These are phyloP conservation scores for Candolleomyces eurysporus DNA, from an alignment of 768 basidiomycete species.

Conservation along the genomic window DNA sequence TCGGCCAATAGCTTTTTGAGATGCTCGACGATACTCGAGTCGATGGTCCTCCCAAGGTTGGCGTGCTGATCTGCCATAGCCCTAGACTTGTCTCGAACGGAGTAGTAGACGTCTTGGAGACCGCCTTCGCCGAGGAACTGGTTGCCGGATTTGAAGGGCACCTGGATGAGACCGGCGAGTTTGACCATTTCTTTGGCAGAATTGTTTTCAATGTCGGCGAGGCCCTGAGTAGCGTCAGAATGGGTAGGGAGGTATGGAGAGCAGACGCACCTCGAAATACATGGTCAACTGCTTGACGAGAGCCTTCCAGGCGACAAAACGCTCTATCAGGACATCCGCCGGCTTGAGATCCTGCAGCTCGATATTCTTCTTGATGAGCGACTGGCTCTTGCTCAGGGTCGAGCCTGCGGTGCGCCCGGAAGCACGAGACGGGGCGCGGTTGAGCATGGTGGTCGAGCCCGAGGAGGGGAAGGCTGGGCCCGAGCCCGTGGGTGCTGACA, in stretches of 20 bases:
- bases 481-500: too few relatives aligned
- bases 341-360: conserved; percentile 88
- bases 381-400: conserved; percentile 75
- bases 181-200: conserved; percentile 91
- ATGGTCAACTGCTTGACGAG: conserved; percentile 95
- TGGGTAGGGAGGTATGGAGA: background rate
- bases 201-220: conserved; percentile 90
- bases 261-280: conserved; percentile 66
- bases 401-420: conserved; percentile 61
- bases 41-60: conserved; percentile 93
- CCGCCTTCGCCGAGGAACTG: conserved; percentile 99
- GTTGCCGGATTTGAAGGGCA: conserved; percentile 92
- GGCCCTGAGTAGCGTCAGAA: conserved; percentile 30
- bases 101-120: conserved; percentile 93
- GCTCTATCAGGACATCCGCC: conserved; percentile 94
- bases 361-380: conserved; percentile 93
- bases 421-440: conserved; percentile 72
- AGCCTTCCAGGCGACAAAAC: conserved; percentile 91
- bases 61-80: conserved; percentile 94
- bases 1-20: conserved; percentile 92
- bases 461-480: background rate
- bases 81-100: conserved; percentile 90
- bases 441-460: conserved; percentile 34
- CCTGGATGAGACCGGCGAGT: conserved; percentile 93
- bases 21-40: conserved; percentile 96